Evolutionary conservation across 805 yeast genomes (phyloP).

Genomic region (Candida ipomoeae): DNA sequence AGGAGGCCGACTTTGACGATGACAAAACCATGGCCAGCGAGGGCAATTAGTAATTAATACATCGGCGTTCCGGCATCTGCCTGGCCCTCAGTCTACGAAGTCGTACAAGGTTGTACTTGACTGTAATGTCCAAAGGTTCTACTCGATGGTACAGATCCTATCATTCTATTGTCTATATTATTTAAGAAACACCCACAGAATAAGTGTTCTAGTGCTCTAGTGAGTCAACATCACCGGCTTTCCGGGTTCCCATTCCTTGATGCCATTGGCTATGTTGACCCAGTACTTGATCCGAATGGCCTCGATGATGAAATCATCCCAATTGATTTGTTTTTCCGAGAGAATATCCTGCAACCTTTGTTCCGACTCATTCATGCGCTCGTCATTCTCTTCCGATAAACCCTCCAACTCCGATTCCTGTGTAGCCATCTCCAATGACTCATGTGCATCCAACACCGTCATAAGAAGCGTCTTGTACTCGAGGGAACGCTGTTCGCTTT

Average conservation of each 20-base stretch:
- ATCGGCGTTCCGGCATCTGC: neutral
- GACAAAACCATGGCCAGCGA: slow-evolving; percentile 46
- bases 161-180: no score
- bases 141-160: no score
- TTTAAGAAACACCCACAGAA: neutral
- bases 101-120: no score
- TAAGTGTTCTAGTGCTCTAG: slow-evolving; percentile 20
- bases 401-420: slow-evolving; percentile 53
- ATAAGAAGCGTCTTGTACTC: slow-evolving; percentile 56
- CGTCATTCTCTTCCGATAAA: slow-evolving; percentile 53
- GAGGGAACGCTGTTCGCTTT: slow-evolving; percentile 28
- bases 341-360: slow-evolving; percentile 45
- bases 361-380: slow-evolving; percentile 48
- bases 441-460: slow-evolving; percentile 82
- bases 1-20: slow-evolving; percentile 26
- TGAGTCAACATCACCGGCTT: slow-evolving; percentile 63
- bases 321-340: slow-evolving; percentile 34
- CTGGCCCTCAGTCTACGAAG: neutral
- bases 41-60: slow-evolving; percentile 9
- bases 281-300: slow-evolving; percentile 79
- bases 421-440: slow-evolving; percentile 65
- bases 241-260: slow-evolving; percentile 76
- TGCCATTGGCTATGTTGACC: slow-evolving; percentile 69
- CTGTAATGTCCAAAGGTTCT: no score
- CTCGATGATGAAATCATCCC: slow-evolving; percentile 57